phyloP scores from a whole-genome alignment of 1,284 basidiomycete genomes.

The Prillingera fragicola region DNA sequence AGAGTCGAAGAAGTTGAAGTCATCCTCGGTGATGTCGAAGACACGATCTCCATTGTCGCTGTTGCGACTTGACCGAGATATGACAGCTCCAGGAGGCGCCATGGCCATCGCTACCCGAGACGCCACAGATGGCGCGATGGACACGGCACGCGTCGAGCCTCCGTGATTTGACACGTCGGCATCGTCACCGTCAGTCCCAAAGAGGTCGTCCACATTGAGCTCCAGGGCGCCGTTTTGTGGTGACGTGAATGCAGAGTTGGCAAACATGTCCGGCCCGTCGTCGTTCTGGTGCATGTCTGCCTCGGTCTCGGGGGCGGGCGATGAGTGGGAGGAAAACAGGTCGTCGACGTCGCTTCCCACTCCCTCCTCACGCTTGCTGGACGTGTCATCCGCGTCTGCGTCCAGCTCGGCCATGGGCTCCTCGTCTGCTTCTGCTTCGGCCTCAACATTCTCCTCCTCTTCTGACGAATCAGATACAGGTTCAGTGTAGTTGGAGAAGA shows the following conservation, averaged over 20 bases:
- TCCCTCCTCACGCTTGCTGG: conserved; percentile 4
- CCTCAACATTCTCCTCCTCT: conserved; percentile 9
- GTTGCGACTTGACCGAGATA: too few species aligned
- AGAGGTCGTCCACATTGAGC: conserved; percentile 18
- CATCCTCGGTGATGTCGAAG: conserved; percentile 40
- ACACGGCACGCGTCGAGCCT: too few species aligned
- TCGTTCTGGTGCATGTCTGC: background rate
- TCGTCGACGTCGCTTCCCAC: conserved; percentile 32
- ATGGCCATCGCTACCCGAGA: too few species aligned
- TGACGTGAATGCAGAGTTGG: conserved; percentile 4
- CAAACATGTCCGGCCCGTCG: conserved; percentile 6
- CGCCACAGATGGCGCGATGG: too few species aligned
- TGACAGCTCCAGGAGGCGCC: conserved; percentile 2
- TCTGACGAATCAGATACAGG: conserved; percentile 13
- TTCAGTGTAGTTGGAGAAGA: conserved; percentile 27
- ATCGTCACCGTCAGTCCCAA: conserved; percentile 11
- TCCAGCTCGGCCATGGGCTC: conserved; percentile 1
- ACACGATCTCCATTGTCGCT: too few species aligned
- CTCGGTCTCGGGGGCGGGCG: conserved; percentile 3
- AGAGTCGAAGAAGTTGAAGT: conserved; percentile 46
- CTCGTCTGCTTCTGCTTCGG: conserved; percentile 12
- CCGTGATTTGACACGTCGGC: conserved; percentile 2
- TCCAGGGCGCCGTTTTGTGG: conserved; percentile 7
- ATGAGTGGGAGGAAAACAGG: conserved; percentile 33
- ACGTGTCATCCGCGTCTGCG: conserved; percentile 13